Base-by-base conservation (phyloP, 331 rosid species). In the Pyrus hybrid region DNA sequence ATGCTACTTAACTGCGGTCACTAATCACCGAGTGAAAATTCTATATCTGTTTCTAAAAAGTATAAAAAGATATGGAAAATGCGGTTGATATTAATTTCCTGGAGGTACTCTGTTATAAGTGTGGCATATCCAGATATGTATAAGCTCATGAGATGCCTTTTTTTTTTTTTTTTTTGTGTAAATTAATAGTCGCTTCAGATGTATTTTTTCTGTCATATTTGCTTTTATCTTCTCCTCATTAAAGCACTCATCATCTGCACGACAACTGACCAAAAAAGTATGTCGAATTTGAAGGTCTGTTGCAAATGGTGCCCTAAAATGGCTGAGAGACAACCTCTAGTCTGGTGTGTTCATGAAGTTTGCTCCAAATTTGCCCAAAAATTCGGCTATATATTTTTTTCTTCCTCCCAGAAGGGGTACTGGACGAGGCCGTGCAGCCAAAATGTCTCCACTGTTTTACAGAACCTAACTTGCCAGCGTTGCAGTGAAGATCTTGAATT, bases 291-390 rank as follows among this genome's bases (percentile, higher is more conserved):
- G 85, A 91, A 91, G 99, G 84, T 87, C 93, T 41, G 87, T 92
- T 47, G 90, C 97, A 68, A 84, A 86, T 76, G 96, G 93, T 80
- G 96, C 95, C 71, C 79, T 94, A 41, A 92, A 87, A 87, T 92
- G 99, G 97, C 83, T 94, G 77, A 94, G 89, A 77, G 97, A 94
- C 77, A 94, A 91, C 76, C 90, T 94, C 37, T 94, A 90, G 88
- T 29, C 64, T 29, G 68, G 54, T 41, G 17, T 51, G 21, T 35
- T 70, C 35, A n/a, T 22, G 16, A 58, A 13, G 29, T 58, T 49
- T 70, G 29, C 78, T 64, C 13, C 17, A 58, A 25, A 25, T 1
- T 58, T 11, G 63, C 35, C 29, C 32, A 5, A 29, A 41, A 13
- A 37, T 28, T 69, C 30, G 35, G 80, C 74, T 73, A 49, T 80